These are phyloP conservation scores for Eruca vesicaria DNA, from an alignment of 441 rosid species.

Conservation along the genomic window DNA sequence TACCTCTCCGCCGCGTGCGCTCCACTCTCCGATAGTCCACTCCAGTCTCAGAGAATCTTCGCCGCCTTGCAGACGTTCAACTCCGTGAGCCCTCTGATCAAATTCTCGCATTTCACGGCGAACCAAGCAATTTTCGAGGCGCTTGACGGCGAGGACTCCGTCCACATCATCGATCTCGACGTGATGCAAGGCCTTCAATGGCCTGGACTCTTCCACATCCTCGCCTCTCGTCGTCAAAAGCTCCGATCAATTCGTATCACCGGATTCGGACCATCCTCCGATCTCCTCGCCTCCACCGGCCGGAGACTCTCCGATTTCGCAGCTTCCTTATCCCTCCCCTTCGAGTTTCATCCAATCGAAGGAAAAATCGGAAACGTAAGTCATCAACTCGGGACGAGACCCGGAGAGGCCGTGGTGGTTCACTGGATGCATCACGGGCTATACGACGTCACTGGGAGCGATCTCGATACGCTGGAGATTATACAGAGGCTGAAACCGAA, in stretches of 20 bases:
- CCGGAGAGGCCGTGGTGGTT: constrained; percentile 70
- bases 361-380: constrained; percentile 67
- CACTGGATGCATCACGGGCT: constrained; percentile 95
- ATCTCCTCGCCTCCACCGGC: constrained; percentile 69
- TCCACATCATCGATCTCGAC: constrained; percentile 88
- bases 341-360: constrained; percentile 68
- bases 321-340: constrained; percentile 60
- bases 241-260: constrained; percentile 75
- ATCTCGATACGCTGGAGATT: constrained; percentile 53
- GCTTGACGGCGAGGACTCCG: constrained; percentile 67
- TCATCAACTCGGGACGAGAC: constrained; percentile 55
- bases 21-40: constrained; percentile 49
- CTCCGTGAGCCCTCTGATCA: constrained; percentile 67
- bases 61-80: constrained; percentile 78
- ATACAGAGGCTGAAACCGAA: constrained; percentile 61
- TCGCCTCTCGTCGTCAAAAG: constrained; percentile 73
- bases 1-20: constrained; percentile 54
- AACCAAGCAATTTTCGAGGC: constrained; percentile 91
- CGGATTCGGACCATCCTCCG: constrained; percentile 79
- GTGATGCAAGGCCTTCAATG: constrained; percentile 98
- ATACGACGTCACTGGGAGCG: constrained; percentile 78
- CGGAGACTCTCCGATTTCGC: constrained; percentile 83
- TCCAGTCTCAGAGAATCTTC: constrained; percentile 67
- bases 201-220: constrained; percentile 94
- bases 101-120: constrained; percentile 93